A percentile compares a stretch with the other conserved stretches of the same genome.
Conservation (phyloP, 2,329 filamentous ascomycete genomes). For the Penicillium sp. region DNA sequence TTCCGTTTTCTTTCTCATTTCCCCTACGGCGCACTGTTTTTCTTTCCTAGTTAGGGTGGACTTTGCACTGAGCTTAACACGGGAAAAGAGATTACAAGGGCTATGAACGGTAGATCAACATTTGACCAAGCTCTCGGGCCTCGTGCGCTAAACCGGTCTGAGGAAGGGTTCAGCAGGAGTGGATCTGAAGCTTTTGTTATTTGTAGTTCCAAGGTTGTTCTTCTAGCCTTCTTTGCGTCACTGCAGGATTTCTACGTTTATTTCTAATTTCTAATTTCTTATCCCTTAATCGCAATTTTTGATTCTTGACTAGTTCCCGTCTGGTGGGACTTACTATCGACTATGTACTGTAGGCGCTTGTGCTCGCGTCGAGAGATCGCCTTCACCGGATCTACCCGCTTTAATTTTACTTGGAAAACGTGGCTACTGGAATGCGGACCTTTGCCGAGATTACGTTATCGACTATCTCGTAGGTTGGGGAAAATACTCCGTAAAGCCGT, state of each 20-base stretch:
- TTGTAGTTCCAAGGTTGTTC: slow-evolving; percentile 6
- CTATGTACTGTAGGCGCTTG: neutral
- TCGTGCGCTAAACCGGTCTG: slow-evolving; percentile 3
- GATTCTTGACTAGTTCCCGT: neutral
- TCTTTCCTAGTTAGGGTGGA: too few relatives aligned
- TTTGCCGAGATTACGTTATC: neutral
- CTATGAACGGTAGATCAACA: slow-evolving; percentile 15
- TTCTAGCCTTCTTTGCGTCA: slow-evolving; percentile 6
- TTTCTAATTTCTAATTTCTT: neutral
- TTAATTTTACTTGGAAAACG: neutral
- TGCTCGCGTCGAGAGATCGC: neutral
- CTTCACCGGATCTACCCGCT: slow-evolving; percentile 8
- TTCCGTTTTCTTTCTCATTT: too few relatives aligned
- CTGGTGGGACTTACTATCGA: neutral
- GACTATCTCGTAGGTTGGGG: too few relatives aligned
- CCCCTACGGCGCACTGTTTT: too few relatives aligned
- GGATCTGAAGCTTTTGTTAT: slow-evolving; percentile 14
- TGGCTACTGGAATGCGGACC: neutral
- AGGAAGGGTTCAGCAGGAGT: too few relatives aligned
- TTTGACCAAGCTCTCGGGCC: slow-evolving; percentile 16
- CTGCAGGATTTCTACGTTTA: neutral
- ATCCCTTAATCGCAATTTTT: too few relatives aligned
- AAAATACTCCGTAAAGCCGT: too few relatives aligned
- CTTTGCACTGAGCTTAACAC: neutral
- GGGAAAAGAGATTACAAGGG: slow-evolving; percentile 11